Percentiles rank a stretch among this genome's conserved stretches.
Evolutionary conservation across 1,139 yeast species (phyloP).

Genomic region (Saccharomyces hybrid): DNA sequence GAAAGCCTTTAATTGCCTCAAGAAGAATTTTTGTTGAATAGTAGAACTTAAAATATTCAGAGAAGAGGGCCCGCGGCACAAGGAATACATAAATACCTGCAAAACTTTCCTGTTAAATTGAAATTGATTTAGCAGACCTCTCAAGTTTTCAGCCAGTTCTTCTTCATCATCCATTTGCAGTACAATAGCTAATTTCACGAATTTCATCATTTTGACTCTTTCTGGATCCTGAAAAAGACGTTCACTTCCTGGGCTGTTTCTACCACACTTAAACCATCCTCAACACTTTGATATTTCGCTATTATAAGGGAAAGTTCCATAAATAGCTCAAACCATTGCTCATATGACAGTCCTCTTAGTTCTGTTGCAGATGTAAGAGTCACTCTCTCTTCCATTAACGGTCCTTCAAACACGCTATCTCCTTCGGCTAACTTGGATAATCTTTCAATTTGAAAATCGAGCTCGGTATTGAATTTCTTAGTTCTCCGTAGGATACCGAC

Average conservation of each 20-base stretch:
- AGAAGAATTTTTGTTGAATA: slow-evolving; percentile 79
- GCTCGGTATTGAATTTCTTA: slow-evolving; percentile 51
- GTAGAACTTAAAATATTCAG: slow-evolving; percentile 61
- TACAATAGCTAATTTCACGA: slow-evolving; percentile 62
- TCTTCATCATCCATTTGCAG: slow-evolving; percentile 47
- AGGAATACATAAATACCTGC: slow-evolving; percentile 57
- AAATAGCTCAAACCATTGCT: slow-evolving; percentile 77
- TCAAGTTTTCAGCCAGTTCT: slow-evolving; percentile 46
- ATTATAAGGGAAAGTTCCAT: slow-evolving; percentile 67
- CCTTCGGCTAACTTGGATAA: slow-evolving; percentile 63
- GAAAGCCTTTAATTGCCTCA: slow-evolving; percentile 82
- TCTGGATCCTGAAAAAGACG: slow-evolving; percentile 61
- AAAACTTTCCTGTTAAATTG: slow-evolving; percentile 70
- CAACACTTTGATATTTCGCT: slow-evolving; percentile 54
- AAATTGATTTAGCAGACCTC: slow-evolving; percentile 56
- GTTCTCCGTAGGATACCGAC: slow-evolving; percentile 60
- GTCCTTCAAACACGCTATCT: slow-evolving; percentile 35
- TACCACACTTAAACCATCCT: slow-evolving; percentile 62
- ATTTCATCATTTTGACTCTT: slow-evolving; percentile 49
- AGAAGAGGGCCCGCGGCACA: slow-evolving; percentile 43
- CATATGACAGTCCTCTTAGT: slow-evolving; percentile 70
- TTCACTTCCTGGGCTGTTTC: slow-evolving; percentile 70
- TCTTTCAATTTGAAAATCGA: slow-evolving; percentile 67
- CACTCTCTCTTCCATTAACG: slow-evolving; percentile 36
- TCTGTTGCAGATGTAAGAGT: slow-evolving; percentile 38